Evolutionary conservation across 2,329 filamentous ascomycete genomes (phyloP).

Genomic region (Metarhizium robertsii): DNA sequence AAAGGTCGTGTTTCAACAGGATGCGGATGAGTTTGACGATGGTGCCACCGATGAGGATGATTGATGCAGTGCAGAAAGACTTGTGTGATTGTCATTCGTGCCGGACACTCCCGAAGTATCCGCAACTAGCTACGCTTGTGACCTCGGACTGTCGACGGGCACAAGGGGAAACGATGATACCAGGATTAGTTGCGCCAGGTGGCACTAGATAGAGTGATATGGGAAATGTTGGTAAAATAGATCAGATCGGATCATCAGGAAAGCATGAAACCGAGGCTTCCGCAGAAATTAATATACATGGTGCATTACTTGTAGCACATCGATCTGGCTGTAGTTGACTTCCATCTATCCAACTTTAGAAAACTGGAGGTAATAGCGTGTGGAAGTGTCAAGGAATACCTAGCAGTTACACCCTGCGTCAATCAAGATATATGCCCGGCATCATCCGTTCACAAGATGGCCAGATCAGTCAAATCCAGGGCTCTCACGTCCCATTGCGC

Average conservation of each 20-base stretch:
- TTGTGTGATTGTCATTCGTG: not conserved
- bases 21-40: slow-evolving; percentile 48
- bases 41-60: slow-evolving; percentile 33
- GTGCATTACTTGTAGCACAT: not conserved
- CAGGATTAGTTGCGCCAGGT: not conserved
- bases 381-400: no score
- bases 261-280: not conserved
- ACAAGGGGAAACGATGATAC: not conserved
- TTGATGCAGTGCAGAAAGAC: not conserved
- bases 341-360: no score
- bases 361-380: no score
- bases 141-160: not conserved
- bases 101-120: not conserved
- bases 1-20: slow-evolving; percentile 70
- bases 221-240: not conserved
- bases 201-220: not conserved
- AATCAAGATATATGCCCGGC: not conserved
- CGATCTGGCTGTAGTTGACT: no score
- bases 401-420: no score
- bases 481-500: not conserved
- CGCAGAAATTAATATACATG: not conserved
- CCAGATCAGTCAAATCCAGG: not conserved
- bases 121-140: not conserved
- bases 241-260: not conserved
- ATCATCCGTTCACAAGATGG: not conserved